Conservation (phyloP, 2,329 filamentous ascomycete species). For the Emydomyces testavorans region DNA sequence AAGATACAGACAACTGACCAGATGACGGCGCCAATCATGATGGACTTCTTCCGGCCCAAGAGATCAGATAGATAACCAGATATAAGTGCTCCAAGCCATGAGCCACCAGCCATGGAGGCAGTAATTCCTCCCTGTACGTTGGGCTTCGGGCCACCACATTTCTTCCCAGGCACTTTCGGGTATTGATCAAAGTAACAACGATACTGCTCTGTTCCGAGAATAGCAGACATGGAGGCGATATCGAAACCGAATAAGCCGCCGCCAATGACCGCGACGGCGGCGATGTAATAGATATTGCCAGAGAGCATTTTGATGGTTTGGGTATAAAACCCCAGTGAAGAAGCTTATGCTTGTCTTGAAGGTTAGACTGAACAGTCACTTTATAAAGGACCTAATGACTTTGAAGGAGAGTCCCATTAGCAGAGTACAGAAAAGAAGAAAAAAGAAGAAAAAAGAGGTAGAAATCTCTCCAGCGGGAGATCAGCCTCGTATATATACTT, state of each 20-base stretch:
- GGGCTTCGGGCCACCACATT: conserved; percentile 40
- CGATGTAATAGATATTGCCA: conserved; percentile 47
- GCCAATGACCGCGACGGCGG: conserved; percentile 49
- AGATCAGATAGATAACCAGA: conserved; percentile 30
- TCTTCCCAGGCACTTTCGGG: conserved; percentile 22
- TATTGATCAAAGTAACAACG: conserved; percentile 58
- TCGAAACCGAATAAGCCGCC: conserved; percentile 69
- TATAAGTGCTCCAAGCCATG: conserved; percentile 49
- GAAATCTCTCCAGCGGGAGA: neutral
- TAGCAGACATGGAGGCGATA: conserved; percentile 61
- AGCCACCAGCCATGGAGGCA: conserved; percentile 59
- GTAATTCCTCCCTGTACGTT: conserved; percentile 49
- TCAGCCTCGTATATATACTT: conserved; percentile 1
- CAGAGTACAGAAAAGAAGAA: neutral
- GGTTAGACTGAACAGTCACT: too few relatives aligned
- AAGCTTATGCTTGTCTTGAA: neutral
- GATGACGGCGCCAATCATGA: conserved; percentile 43
- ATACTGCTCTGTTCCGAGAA: conserved; percentile 57
- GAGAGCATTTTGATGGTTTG: conserved; percentile 1
- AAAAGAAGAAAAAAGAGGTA: neutral
- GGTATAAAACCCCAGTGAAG: neutral
- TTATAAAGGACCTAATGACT: too few relatives aligned
- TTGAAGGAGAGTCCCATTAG: too few relatives aligned
- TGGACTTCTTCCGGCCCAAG: conserved; percentile 35
- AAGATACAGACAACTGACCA: conserved; percentile 37